Percentiles rank a stretch among this genome's conserved stretches.
Conservation (phyloP, 228 moss, liverwort and hornwort species). For the Sphagnum fallax region DNA sequence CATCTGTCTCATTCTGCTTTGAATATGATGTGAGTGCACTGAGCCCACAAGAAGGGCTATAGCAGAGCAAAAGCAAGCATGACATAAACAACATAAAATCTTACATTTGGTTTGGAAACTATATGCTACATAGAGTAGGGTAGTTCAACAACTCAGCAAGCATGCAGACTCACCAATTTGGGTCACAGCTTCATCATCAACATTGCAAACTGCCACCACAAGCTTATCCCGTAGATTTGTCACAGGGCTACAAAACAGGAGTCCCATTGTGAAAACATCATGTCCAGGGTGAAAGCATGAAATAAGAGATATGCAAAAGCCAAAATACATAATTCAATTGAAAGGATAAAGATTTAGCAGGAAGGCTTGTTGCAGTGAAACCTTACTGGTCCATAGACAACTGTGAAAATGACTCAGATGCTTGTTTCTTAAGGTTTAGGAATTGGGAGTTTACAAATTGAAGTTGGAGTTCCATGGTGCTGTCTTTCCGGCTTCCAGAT, state of each 20-base stretch:
- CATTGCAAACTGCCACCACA: conserved; percentile 51
- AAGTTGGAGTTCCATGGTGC: not conserved
- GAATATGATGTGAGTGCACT: too few species aligned
- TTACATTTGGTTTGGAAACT: too few species aligned
- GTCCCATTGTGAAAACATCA: conserved; percentile 52
- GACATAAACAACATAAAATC: too few species aligned
- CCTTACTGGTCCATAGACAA: not conserved
- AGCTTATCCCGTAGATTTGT: conserved; percentile 64
- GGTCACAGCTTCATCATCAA: conserved; percentile 35
- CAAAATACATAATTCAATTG: too few species aligned
- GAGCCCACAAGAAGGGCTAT: too few species aligned
- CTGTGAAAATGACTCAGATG: not conserved
- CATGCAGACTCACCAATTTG: conserved; percentile 18
- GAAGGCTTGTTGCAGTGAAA: not conserved
- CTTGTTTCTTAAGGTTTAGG: not conserved
- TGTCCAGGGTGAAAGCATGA: conserved; percentile 31
- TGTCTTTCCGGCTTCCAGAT: not conserved
- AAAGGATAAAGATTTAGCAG: too few species aligned
- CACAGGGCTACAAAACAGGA: conserved; percentile 65
- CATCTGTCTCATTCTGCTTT: too few species aligned
- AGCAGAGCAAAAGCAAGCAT: too few species aligned
- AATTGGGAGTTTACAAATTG: not conserved
- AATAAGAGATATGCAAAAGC: not conserved
- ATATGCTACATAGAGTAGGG: too few species aligned
- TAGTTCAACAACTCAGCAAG: too few species aligned